phyloP scores from a whole-genome alignment of 2,329 filamentous ascomycete species.

The Alternaria novae-zelandiae region DNA sequence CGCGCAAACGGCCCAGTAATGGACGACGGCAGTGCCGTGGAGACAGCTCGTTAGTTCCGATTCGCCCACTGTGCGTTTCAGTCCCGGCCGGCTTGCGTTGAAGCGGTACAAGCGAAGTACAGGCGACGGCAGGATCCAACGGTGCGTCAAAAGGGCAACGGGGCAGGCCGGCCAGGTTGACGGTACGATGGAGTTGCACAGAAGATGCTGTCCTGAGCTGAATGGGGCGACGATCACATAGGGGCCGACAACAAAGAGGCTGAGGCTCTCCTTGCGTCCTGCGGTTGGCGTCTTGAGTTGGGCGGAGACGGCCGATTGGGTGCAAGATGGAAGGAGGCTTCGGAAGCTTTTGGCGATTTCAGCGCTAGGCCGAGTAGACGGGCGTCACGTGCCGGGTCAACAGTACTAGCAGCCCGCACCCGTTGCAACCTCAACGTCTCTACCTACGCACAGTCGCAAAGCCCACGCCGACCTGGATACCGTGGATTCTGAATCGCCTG shows the following conservation, averaged over 20 bases:
- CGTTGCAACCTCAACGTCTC: constrained; percentile 30
- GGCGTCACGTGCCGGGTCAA: constrained; percentile 8
- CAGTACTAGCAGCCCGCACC: constrained; percentile 20
- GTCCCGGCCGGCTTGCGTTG: background rate
- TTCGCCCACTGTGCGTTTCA: constrained; percentile 5
- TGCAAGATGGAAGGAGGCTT: background rate
- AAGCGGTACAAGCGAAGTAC: constrained; percentile 2
- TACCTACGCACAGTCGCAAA: constrained; percentile 28
- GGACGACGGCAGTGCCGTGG: constrained; percentile 3
- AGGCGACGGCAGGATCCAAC: constrained; percentile 2
- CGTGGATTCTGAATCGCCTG: constrained; percentile 5
- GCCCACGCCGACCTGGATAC: constrained; percentile 17
- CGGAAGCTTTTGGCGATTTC: constrained; percentile 2
- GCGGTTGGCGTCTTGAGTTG: constrained; percentile 1
- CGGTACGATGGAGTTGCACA: constrained; percentile 4
- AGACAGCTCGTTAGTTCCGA: background rate
- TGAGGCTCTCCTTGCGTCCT: constrained; percentile 2
- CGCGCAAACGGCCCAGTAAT: background rate
- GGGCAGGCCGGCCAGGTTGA: constrained; percentile 1
- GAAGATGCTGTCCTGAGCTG: background rate
- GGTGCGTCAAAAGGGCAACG: constrained; percentile 2
- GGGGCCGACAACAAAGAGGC: constrained; percentile 11
- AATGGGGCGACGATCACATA: background rate
- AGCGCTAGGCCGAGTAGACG: constrained; percentile 4
- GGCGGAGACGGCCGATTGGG: constrained; percentile 9